Conservation (phyloP, 2,329 filamentous ascomycete genomes). For the Curvularia verruculosa region DNA sequence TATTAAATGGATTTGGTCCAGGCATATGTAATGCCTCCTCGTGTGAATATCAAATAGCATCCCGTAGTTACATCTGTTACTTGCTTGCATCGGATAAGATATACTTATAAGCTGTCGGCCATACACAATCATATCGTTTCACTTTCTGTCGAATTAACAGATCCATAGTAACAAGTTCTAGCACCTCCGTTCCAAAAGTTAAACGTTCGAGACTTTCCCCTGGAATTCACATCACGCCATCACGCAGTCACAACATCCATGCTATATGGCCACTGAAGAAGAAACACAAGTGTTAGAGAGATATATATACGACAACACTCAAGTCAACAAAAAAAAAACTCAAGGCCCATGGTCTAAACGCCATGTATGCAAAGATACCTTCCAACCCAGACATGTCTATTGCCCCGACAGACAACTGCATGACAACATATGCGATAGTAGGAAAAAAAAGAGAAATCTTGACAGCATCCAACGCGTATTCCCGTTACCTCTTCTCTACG, state of each 20-base stretch:
- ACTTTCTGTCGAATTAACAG: no score
- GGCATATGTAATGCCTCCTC: no score
- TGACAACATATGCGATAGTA: not conserved
- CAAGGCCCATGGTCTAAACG: not conserved
- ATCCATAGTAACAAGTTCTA: not conserved
- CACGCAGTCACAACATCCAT: not conserved
- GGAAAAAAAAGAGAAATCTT: not conserved
- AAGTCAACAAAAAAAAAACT: not conserved
- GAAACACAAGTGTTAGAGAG: not conserved
- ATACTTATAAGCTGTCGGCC: no score
- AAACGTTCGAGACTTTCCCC: no score
- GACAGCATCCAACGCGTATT: not conserved
- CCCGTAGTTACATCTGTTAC: no score
- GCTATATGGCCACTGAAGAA: no score
- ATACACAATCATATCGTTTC: no score
- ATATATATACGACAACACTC: slow-evolving; percentile 1
- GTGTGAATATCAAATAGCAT: no score
- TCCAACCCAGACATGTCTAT: not conserved
- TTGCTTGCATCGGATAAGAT: no score
- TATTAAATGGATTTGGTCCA: no score
- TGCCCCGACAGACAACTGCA: not conserved
- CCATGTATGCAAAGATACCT: slow-evolving; percentile 4
- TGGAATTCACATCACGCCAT: not conserved
- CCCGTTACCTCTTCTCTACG: slow-evolving; percentile 78
- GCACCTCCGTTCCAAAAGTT: not conserved